These are phyloP conservation scores for Zymoseptoria ardabiliae DNA, from an alignment of 2,329 filamentous ascomycete genomes.

Conservation along the genomic window DNA sequence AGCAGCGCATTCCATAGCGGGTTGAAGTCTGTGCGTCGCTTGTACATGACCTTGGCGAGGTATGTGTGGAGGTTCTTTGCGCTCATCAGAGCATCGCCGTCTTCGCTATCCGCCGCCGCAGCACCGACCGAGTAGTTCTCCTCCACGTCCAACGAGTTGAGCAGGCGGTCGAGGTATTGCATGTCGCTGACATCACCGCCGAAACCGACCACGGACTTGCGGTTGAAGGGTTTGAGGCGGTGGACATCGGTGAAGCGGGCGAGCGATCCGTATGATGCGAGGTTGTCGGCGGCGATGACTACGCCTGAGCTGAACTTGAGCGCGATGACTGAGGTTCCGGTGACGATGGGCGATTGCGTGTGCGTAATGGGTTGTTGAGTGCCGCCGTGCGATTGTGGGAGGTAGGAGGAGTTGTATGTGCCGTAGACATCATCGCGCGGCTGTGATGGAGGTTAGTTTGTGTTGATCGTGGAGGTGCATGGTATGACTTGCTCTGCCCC, in stretches of 20 bases:
- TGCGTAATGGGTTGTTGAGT: slow-evolving; percentile 60
- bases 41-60: slow-evolving; percentile 91
- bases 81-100: slow-evolving; percentile 51
- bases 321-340: slow-evolving; percentile 88
- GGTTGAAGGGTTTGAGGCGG: slow-evolving; percentile 83
- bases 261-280: slow-evolving; percentile 92
- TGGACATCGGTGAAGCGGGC: slow-evolving; percentile 96
- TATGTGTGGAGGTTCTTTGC: slow-evolving; percentile 96
- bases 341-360: slow-evolving; percentile 89
- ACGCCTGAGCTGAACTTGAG: slow-evolving; percentile 96
- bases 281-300: slow-evolving; percentile 92
- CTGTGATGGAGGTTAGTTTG: slow-evolving; percentile 46
- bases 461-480: slow-evolving; percentile 17
- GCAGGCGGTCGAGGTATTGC: slow-evolving; percentile 93
- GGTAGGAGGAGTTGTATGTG: slow-evolving; percentile 79
- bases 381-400: slow-evolving; percentile 52
- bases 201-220: slow-evolving; percentile 79
- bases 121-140: slow-evolving; percentile 67
- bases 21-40: slow-evolving; percentile 89
- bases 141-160: slow-evolving; percentile 76
- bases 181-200: slow-evolving; percentile 97
- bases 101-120: slow-evolving; percentile 67
- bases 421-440: slow-evolving; percentile 97
- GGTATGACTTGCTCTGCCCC: slow-evolving; percentile 52
- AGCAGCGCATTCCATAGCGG: slow-evolving; percentile 95